Conservation (phyloP, 2,329 filamentous ascomycete genomes). For the Colletotrichum sp. region DNA sequence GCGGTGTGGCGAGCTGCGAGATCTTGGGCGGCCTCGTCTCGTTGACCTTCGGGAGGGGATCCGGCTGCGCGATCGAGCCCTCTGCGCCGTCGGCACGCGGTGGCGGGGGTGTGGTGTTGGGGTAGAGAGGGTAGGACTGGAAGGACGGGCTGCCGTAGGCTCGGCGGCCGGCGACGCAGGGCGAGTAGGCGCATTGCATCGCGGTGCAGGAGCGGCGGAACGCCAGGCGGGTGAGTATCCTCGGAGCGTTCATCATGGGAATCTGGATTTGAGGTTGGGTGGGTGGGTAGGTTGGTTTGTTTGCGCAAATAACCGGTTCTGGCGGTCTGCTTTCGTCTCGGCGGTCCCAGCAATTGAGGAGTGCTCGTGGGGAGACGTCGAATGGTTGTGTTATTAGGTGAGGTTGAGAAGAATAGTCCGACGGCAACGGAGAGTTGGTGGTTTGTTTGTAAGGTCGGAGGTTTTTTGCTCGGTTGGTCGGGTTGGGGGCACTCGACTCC, state of each 20-base stretch:
- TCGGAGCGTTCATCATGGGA: slow-evolving; percentile 17
- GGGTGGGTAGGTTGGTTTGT: not conserved
- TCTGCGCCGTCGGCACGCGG: slow-evolving; percentile 50
- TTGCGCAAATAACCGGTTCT: not conserved
- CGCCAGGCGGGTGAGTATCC: slow-evolving; percentile 20
- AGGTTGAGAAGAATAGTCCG: not conserved
- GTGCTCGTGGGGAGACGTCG: not conserved
- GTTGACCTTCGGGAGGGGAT: slow-evolving; percentile 53
- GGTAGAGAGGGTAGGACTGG: slow-evolving; percentile 57
- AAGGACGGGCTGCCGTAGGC: slow-evolving; percentile 39
- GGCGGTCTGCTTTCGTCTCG: not conserved
- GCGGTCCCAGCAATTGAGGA: not conserved
- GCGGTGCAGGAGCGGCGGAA: slow-evolving; percentile 13
- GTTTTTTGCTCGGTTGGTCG: not conserved
- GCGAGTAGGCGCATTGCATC: slow-evolving; percentile 18
- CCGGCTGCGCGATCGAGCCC: slow-evolving; percentile 51
- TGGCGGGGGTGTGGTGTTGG: slow-evolving; percentile 42
- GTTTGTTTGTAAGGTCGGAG: slow-evolving; percentile 2
- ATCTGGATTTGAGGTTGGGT: not conserved
- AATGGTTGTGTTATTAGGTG: not conserved
- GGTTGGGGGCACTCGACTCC: not conserved
- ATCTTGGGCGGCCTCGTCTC: slow-evolving; percentile 54
- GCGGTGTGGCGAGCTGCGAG: slow-evolving; percentile 21
- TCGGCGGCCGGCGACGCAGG: not conserved
- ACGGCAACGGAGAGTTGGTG: not conserved